Base-by-base conservation (phyloP, 345 rosid genomes). In the Alliaria petiolata region DNA sequence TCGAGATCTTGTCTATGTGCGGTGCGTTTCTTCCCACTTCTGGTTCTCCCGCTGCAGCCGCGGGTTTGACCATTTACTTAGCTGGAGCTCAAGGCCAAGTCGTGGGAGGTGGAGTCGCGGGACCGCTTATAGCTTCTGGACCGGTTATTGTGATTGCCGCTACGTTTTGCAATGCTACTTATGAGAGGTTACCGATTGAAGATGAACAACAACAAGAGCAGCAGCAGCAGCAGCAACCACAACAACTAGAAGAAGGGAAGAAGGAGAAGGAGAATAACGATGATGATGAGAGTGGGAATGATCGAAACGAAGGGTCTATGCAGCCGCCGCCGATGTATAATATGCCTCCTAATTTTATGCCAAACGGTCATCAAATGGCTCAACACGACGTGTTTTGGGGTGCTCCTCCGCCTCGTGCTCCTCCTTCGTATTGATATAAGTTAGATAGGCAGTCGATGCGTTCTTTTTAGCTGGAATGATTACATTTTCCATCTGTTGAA, bases 1-100 rank as follows among this genome's bases (percentile, higher is more conserved):
- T 89, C 15, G 98, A 93, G 91, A 91, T 93, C 74, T 67, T 91
- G 66, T 91, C 97, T 0, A 77, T 93, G 30, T 83, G 84, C 0
- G 98, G 97, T 31, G 86, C 96, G 3, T 86, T 89, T 65, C 68
- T 93, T 30, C 98, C 98, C 0, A 78, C 88, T 0, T 90, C 96
- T 0, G 77, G 80, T 4, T 87, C 97, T 2, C 95, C 91, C 0
- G 85, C 95, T 0, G 98, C 96, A 31, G 92, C 96, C 0, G 82
- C 96, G 0, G 86, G 86, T 19, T 71, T 93, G 43, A 81, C 95
- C 1, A 88, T 93, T 38, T 93, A 89, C 78, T 68, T 91, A 67
- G 90, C 97, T 0, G 98, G 97, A 0, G 91, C 88, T 35, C 96
- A 91, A 59, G 96, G 97, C 8, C 98, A 93, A 78, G 90, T 93